A percentile compares a stretch with the other conserved stretches of the same genome.
Evolutionary conservation across 768 basidiomycete genomes (phyloP).

Genomic region (Mycena latifolia): DNA sequence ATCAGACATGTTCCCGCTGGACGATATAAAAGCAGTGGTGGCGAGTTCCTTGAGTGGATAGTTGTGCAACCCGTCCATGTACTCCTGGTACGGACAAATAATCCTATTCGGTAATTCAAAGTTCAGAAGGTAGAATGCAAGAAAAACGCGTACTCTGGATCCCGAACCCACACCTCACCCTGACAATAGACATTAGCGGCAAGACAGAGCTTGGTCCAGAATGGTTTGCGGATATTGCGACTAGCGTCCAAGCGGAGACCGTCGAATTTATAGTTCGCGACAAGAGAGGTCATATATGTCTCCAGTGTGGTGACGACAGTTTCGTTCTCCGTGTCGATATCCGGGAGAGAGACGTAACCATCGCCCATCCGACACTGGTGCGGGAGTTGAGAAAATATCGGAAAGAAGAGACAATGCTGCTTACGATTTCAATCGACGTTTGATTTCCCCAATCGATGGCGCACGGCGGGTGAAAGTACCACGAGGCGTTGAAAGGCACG

Average conservation of each 20-base stretch:
- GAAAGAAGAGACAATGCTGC: conserved; percentile 47
- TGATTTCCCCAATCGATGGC: conserved; percentile 45
- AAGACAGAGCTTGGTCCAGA: conserved; percentile 67
- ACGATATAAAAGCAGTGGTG: conserved; percentile 60
- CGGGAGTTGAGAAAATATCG: conserved; percentile 56
- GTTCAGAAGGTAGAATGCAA: not conserved
- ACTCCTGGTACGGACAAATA: conserved; percentile 52
- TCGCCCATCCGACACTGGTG: conserved; percentile 77
- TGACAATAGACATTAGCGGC: conserved; percentile 71
- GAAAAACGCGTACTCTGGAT: conserved; percentile 48
- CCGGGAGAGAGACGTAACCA: conserved; percentile 63
- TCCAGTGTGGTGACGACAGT: conserved; percentile 61
- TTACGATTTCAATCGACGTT: conserved; percentile 26
- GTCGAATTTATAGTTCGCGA: conserved; percentile 66
- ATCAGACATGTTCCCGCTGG: conserved; percentile 56
- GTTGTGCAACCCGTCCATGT: conserved; percentile 63
- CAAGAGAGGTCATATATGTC: conserved; percentile 63
- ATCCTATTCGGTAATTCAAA: conserved; percentile 39
- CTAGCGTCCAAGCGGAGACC: conserved; percentile 72
- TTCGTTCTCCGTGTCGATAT: conserved; percentile 70
- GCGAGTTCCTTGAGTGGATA: conserved; percentile 65
- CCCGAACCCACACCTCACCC: conserved; percentile 65
- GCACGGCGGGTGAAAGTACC: conserved; percentile 30
- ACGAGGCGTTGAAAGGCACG: conserved; percentile 23
- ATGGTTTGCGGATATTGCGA: conserved; percentile 62